Evolutionary conservation across 768 basidiomycete species (phyloP).

Genomic region (Dioszegia crocea): DNA sequence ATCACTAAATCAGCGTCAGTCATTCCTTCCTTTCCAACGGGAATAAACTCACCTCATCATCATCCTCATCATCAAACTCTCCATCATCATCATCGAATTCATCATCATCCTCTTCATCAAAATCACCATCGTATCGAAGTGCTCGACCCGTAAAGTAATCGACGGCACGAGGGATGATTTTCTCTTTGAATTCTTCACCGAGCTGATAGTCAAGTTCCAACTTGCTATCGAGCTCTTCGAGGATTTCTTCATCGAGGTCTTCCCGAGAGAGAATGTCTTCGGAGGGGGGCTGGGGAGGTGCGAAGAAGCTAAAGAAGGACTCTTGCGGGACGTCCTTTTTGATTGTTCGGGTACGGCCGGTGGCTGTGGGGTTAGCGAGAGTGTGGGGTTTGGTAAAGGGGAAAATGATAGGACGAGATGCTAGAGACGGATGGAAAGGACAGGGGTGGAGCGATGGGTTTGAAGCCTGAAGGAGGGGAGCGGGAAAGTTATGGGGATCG

Average conservation of each 20-base stretch:
- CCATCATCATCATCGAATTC: slow-evolving; percentile 42
- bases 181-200: slow-evolving; percentile 96
- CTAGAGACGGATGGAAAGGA: not conserved
- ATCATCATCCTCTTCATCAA: slow-evolving; percentile 41
- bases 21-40: not conserved
- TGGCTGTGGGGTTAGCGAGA: slow-evolving; percentile 42
- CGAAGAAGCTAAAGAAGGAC: slow-evolving; percentile 99
- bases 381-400: not conserved
- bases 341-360: slow-evolving; percentile 55
- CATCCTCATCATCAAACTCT: slow-evolving; percentile 44
- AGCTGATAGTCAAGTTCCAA: slow-evolving; percentile 97
- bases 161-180: slow-evolving; percentile 91
- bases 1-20: slow-evolving; percentile 7
- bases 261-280: slow-evolving; percentile 65
- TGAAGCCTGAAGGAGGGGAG: no score
- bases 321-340: slow-evolving; percentile 81
- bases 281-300: slow-evolving; percentile 68
- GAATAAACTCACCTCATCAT: slow-evolving; percentile 36
- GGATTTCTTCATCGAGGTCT: slow-evolving; percentile 71
- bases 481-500: not conserved
- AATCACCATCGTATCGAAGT: slow-evolving; percentile 64
- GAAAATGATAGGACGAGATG: no score
- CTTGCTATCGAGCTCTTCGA: slow-evolving; percentile 86
- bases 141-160: slow-evolving; percentile 99
- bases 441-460: no score